Percentiles rank a stretch among this genome's conserved stretches.
These are phyloP conservation scores for Fusarium fracticaudum DNA, from an alignment of 2,329 filamentous ascomycete genomes.

Conservation along the genomic window DNA sequence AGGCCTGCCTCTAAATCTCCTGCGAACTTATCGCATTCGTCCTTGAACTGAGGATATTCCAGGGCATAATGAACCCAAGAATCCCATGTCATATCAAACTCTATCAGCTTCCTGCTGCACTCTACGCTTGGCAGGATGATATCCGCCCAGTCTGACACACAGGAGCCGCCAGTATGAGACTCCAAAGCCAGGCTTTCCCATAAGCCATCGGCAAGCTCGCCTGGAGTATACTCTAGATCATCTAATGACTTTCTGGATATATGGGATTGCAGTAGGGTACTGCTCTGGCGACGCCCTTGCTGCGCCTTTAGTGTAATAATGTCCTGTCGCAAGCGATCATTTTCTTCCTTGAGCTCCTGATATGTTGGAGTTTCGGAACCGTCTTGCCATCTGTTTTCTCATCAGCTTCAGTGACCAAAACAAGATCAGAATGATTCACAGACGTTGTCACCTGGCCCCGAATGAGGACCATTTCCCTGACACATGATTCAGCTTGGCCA, in stretches of 20 bases:
- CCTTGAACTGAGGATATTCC: neutral
- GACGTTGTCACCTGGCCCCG: neutral
- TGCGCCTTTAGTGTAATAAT: neutral
- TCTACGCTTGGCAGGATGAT: neutral
- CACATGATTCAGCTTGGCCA: neutral
- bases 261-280: neutral
- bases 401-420: neutral
- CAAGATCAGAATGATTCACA: neutral
- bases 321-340: neutral
- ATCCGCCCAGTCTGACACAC: neutral
- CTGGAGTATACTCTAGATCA: neutral
- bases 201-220: neutral
- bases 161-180: accelerated
- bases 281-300: neutral
- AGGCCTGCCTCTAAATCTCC: neutral
- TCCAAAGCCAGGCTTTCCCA: neutral
- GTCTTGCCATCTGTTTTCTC: neutral
- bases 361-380: neutral
- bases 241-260: neutral
- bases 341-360: neutral
- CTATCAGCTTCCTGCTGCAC: neutral
- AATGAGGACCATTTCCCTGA: neutral
- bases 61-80: neutral
- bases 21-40: neutral
- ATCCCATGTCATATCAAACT: neutral